Evolutionary conservation across 2,329 filamentous ascomycete genomes (phyloP), one percentile per base, ranked within the genome.

Genomic region (Colletotrichum noveboracense): DNA sequence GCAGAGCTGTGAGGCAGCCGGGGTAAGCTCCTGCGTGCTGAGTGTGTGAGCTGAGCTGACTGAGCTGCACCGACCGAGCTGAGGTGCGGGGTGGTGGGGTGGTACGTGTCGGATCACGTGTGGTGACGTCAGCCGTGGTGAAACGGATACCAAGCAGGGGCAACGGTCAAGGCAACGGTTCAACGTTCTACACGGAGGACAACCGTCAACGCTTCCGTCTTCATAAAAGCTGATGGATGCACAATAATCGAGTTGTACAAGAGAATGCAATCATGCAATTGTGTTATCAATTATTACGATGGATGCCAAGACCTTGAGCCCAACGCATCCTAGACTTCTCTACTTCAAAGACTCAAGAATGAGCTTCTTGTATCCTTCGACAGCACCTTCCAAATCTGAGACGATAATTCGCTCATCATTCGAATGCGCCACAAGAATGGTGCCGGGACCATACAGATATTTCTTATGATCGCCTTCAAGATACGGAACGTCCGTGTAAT

Each of bases 401-500:
- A 96, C 91, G 24, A 90, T 94, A 78, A 98, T 82, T 34, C 93
- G 93, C 86, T 98, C 96, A 79, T 97, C 89, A 77, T 95, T 93
- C 1, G 93, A 94, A 82, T 98, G 96, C 5, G 96, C 96, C 24
- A 98, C 95, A 48, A 97, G 88, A 76, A 98, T 98, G 76, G 88
- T 93, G 1, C 92, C 92, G 0, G 92, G 92, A 0, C 92, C 92
- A 80, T 94, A 94, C 12, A 94, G 85, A 79, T 94, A 94, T 69
- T 89, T 89, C 14, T 88, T 92, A 78, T 95, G 92, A 68, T 93
- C 88, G 14, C 95, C 92, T 28, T 91, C 85, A 56, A 98, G 85
- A 79, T 95, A 93, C 1, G 96, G 94, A 30, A 98, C 93, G 84
- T 98, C 96, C 1, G 97, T 98, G 12, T 96, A 96, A 81, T 98